Base-by-base conservation (phyloP, 306 rosid species). In the Pterocarpus santalinus region DNA sequence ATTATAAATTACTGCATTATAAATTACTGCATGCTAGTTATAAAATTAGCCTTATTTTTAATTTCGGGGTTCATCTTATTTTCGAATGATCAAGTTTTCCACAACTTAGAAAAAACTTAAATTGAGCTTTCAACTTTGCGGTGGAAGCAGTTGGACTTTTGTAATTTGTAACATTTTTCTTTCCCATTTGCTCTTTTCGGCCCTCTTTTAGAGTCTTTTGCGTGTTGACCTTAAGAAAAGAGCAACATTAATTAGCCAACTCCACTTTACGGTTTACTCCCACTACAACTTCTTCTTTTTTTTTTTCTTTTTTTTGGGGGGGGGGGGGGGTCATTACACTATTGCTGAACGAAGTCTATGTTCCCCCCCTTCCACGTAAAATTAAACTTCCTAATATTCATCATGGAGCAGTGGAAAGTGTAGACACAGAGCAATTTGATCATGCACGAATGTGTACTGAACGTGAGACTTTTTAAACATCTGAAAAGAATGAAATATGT, bases 151-250 rank as follows among this genome's bases (percentile, higher is more conserved):
- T 88, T 88, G 77, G 90, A 86, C 85, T 83, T 79, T 84, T 73
- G 77, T 61, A 51, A 35, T 34, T 57, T 77, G 55, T 39, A 51
- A 34, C 47, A 30, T 32, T 55, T 52, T 35, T 38, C 46, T 35
- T 33, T 30, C 74, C 34, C 77, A 85, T 53, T 43, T 13, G 38
- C 33, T 49, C 36, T 58, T 66, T 61, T 28, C 34, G 3, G 46
- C 81, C 76, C 61, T 69, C 74, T 65, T 9, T 46, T 38, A 78
- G 73, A 53, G 86, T 89, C 84, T 61, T 84, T 62, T 70, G 69
- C 92, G 94, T 73, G 94, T 91, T 91, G 97, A 90, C 97, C 85
- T 88, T 69, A 44, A 72, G 58, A 73, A 65, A 34, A 63, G 82
- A 65, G 68, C 28, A 69, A 69, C 56, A 65, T 28, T 16, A 13